Conservation (phyloP, 2,329 filamentous ascomycete genomes). For the Aureobasidium subglaciale region DNA sequence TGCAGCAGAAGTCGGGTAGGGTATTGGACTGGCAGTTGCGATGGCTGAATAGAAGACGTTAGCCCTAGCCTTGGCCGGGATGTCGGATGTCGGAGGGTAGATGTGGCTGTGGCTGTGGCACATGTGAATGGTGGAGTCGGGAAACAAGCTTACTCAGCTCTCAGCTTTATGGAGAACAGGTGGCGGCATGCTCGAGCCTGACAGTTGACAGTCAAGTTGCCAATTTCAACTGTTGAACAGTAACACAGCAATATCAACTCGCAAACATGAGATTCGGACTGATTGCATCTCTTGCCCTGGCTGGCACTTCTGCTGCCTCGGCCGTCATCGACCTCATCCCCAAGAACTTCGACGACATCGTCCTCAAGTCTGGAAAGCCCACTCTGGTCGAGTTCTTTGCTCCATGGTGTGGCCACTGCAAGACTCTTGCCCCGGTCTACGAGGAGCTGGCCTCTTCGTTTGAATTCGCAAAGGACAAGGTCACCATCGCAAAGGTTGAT, state of each 20-base stretch:
- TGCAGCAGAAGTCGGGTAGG: neutral
- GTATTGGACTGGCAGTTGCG: neutral
- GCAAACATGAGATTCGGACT: conserved; percentile 23
- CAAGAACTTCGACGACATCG: conserved; percentile 83
- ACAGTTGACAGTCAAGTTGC: neutral
- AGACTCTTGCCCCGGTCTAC: conserved; percentile 88
- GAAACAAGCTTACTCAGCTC: conserved; percentile 1
- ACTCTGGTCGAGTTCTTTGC: conserved; percentile 98
- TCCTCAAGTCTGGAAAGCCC: conserved; percentile 86
- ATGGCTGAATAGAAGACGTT: neutral
- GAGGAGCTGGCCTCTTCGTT: conserved; percentile 78
- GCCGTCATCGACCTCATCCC: conserved; percentile 86
- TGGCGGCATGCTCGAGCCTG: conserved; percentile 7
- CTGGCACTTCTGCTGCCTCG: conserved; percentile 59
- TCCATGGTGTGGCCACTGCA: conserved; percentile 99
- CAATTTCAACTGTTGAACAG: neutral
- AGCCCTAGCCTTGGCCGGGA: neutral
- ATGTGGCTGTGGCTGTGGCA: neutral
- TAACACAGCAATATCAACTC: conserved; percentile 2
- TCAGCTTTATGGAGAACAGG: neutral
- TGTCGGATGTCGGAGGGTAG: neutral
- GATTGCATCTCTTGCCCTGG: conserved; percentile 39
- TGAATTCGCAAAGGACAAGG: conserved; percentile 63
- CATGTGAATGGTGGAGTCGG: neutral
- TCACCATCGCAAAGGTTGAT: conserved; percentile 92